Conservation (phyloP, 306 rosid species). For the Cicer yamashitae region DNA sequence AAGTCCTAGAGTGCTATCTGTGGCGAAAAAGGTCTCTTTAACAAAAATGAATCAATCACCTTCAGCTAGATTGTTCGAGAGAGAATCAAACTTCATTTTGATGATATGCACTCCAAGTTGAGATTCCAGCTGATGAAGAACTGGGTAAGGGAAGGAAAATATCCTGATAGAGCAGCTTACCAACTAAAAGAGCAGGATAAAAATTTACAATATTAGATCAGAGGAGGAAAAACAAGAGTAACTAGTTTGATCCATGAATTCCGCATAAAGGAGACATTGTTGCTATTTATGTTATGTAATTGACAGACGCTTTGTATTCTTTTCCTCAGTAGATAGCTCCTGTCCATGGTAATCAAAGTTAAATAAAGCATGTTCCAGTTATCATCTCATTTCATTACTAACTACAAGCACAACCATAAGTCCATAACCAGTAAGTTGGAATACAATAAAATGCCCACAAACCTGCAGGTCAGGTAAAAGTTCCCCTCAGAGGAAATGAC, state of each 20-base stretch:
- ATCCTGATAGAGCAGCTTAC: conserved; percentile 11
- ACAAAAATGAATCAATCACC: conserved; percentile 41
- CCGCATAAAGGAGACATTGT: conserved; percentile 5
- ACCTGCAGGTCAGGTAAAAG: conserved; percentile 40
- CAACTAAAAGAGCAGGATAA: conserved; percentile 3
- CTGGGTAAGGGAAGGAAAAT: conserved; percentile 9
- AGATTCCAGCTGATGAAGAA: conserved; percentile 22
- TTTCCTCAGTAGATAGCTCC: conserved; percentile 31
- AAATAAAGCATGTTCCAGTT: conserved; percentile 38
- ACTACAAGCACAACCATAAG: conserved; percentile 2
- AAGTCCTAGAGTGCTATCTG: conserved; percentile 29
- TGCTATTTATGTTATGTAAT: conserved; percentile 1
- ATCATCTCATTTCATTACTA: conserved; percentile 30
- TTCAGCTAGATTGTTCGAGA: conserved; percentile 20
- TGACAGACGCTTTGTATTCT: conserved; percentile 16
- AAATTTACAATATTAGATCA: conserved; percentile 26
- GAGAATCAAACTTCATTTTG: conserved; percentile 29
- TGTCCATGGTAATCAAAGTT: conserved; percentile 25
- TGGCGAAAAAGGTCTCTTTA: conserved; percentile 32
- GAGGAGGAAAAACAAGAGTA: neutral
- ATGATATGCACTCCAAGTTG: conserved; percentile 24
- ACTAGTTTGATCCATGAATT: conserved; percentile 26
- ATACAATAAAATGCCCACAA: conserved; percentile 32
- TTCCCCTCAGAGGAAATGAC: conserved; percentile 82
- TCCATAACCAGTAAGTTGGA: conserved; percentile 27